A percentile compares a stretch with the other conserved stretches of the same genome.
phyloP scores from a whole-genome alignment of 2,329 filamentous ascomycete genomes.

The Aureobasidium sp. region DNA sequence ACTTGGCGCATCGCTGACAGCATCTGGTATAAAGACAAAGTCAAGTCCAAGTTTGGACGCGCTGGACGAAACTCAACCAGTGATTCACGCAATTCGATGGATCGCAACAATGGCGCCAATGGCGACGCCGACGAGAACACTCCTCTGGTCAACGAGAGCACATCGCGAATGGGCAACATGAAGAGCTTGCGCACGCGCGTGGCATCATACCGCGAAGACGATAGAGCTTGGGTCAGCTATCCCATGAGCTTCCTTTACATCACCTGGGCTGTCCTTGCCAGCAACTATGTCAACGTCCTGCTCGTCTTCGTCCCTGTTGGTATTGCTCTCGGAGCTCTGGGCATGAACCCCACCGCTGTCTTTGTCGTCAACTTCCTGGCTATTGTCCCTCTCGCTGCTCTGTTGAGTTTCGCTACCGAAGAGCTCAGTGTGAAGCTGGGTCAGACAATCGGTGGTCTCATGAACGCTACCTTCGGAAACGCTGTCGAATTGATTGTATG shows the following conservation, averaged over 20 bases:
- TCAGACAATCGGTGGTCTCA: constrained; percentile 76
- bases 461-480: constrained; percentile 85
- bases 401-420: constrained; percentile 83
- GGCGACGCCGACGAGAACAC: constrained; percentile 23
- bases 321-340: constrained; percentile 54
- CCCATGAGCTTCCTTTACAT: constrained; percentile 25
- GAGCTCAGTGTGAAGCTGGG: constrained; percentile 72
- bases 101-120: constrained; percentile 52
- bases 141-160: constrained; percentile 18
- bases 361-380: constrained; percentile 93
- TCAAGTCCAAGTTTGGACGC: constrained; percentile 12
- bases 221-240: constrained; percentile 23
- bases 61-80: constrained; percentile 6
- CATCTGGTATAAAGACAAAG: constrained; percentile 4
- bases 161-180: constrained; percentile 15
- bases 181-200: constrained; percentile 12
- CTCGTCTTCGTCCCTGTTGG: constrained; percentile 68
- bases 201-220: constrained; percentile 18
- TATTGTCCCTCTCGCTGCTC: constrained; percentile 79
- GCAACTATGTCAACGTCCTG: constrained; percentile 57
- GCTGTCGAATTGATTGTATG: constrained; percentile 40
- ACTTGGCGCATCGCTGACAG: constrained; percentile 2
- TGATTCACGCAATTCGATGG: constrained; percentile 23
- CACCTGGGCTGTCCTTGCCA: constrained; percentile 35
- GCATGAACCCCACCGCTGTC: constrained; percentile 57